phyloP scores from a whole-genome alignment of 2,329 filamentous ascomycete species.

The Xylariales sp. region DNA sequence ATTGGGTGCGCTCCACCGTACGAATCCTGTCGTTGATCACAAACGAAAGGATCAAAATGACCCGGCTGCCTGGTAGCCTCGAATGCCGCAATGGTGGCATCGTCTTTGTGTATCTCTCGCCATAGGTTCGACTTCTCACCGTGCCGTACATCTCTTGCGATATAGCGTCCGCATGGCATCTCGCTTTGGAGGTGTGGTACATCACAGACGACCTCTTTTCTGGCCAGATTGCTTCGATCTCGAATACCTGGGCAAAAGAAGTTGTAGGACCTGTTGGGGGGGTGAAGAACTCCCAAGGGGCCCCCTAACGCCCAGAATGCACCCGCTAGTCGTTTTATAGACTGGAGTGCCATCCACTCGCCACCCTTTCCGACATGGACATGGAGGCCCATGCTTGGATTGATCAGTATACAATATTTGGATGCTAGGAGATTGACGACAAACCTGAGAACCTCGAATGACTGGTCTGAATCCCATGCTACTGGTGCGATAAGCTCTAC shows the following conservation, averaged over 20 bases:
- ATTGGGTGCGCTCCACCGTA: neutral
- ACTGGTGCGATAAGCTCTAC: conserved; percentile 12
- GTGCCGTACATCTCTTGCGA: conserved; percentile 8
- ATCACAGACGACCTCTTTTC: too few species aligned
- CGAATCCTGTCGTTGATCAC: neutral
- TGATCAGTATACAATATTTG: conserved; percentile 9
- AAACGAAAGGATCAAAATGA: conserved; percentile 11
- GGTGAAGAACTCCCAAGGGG: conserved; percentile 11
- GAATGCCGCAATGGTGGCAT: conserved; percentile 4
- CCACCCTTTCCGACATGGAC: conserved; percentile 16
- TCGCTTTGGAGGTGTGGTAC: neutral
- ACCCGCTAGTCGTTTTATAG: conserved; percentile 10
- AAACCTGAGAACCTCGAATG: conserved; percentile 12
- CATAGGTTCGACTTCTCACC: conserved; percentile 14
- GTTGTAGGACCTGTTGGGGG: conserved; percentile 9
- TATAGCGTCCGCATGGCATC: conserved; percentile 4
- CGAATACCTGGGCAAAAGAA: conserved; percentile 1
- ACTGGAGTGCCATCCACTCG: conserved; percentile 9
- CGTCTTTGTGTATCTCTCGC: conserved; percentile 2
- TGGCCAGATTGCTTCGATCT: conserved; percentile 5
- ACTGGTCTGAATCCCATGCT: conserved; percentile 8
- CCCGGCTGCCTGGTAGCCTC: conserved; percentile 3
- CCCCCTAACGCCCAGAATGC: conserved; percentile 14
- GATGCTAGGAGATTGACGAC: conserved; percentile 9
- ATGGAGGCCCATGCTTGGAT: conserved; percentile 14